phyloP scores from a whole-genome alignment of 306 rosid genomes.

The Fragaria nilgerrensis region DNA sequence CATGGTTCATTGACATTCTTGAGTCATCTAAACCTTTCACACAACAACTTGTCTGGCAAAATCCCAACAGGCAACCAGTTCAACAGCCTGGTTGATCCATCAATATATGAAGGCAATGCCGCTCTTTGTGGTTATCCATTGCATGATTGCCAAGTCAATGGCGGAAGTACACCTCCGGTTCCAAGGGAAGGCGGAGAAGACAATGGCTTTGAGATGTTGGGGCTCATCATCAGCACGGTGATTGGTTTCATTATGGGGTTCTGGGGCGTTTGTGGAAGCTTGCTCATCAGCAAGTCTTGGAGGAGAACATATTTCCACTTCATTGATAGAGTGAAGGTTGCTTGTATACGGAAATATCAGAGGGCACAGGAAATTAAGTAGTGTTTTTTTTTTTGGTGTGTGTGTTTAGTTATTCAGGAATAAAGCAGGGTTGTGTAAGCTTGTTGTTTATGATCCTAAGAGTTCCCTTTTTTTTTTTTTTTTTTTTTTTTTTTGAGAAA shows the following conservation, averaged over 20 bases:
- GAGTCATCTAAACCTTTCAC: not conserved
- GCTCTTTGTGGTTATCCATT: not conserved
- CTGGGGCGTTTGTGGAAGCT: not conserved
- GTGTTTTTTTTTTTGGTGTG: too few relatives aligned
- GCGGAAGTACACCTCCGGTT: not conserved
- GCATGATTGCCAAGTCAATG: not conserved
- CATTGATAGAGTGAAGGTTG: not conserved
- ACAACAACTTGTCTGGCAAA: not conserved
- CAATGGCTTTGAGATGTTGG: not conserved
- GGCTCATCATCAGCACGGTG: not conserved
- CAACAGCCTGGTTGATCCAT: not conserved
- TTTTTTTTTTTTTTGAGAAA: too few relatives aligned
- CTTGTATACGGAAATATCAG: not conserved
- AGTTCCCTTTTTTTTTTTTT: too few relatives aligned
- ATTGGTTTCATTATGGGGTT: conserved; percentile 10
- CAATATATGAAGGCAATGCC: not conserved
- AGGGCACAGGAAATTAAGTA: not conserved
- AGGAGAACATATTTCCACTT: conserved; percentile 15
- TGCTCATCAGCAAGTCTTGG: not conserved
- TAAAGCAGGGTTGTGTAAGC: too few relatives aligned
- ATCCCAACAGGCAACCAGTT: not conserved
- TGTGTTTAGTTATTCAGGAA: too few relatives aligned
- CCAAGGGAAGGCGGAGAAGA: not conserved
- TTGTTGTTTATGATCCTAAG: too few relatives aligned
- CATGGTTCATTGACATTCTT: not conserved